Percentiles rank a stretch among this genome's conserved stretches.
Conservation (phyloP, 1,284 basidiomycete genomes). For the Leccinum solheimii region DNA sequence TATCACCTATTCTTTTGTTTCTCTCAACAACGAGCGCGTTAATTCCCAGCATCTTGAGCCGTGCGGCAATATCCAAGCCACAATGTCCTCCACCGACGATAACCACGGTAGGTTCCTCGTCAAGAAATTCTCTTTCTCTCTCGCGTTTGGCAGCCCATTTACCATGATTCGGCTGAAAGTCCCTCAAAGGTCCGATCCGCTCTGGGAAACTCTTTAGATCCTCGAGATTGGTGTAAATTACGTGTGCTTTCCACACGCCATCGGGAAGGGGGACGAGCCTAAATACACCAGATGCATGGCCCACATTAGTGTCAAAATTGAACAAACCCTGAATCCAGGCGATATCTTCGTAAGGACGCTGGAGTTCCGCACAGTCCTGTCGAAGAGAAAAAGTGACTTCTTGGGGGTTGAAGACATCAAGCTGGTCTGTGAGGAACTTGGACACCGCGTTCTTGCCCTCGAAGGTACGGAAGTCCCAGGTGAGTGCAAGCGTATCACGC, state of each 20-base stretch:
- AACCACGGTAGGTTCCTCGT: constrained; percentile 37
- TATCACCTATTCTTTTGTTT: constrained; percentile 26
- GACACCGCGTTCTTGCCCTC: constrained; percentile 41
- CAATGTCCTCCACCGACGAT: constrained; percentile 47
- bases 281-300: constrained; percentile 48
- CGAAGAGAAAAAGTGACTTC: constrained; percentile 24
- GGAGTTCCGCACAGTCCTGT: constrained; percentile 28
- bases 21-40: constrained; percentile 38
- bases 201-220: constrained; percentile 46
- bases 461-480: constrained; percentile 66
- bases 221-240: constrained; percentile 39
- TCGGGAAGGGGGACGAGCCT: constrained; percentile 49
- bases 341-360: constrained; percentile 50
- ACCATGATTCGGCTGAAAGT: constrained; percentile 41
- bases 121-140: constrained; percentile 40
- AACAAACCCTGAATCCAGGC: constrained; percentile 55
- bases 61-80: constrained; percentile 38
- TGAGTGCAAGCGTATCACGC: constrained; percentile 61
- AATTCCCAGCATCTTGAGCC: constrained; percentile 45
- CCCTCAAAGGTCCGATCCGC: constrained; percentile 36
- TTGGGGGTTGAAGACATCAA: constrained; percentile 37
- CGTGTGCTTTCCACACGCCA: constrained; percentile 51
- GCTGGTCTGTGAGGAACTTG: constrained; percentile 45
- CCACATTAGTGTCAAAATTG: constrained; percentile 51
- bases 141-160: constrained; percentile 40